Conservation (phyloP, 495 filamentous ascomycete species). For the Aspergillus ostianus region DNA sequence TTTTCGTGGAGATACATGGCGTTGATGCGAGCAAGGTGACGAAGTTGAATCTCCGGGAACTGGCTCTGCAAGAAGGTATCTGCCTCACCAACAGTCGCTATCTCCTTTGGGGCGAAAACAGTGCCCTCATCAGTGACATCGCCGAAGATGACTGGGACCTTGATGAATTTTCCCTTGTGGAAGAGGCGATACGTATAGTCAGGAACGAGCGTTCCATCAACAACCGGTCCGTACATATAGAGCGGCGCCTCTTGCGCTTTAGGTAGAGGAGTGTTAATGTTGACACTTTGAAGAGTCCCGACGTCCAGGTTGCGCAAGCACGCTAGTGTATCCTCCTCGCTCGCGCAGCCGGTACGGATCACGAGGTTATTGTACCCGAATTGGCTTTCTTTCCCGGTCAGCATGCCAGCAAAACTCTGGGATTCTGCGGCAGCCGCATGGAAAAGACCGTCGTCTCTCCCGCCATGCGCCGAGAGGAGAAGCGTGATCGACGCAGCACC, state of each 20-base stretch:
- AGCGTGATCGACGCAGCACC: constrained; percentile 66
- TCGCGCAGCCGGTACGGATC: constrained; percentile 52
- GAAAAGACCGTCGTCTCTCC: constrained; percentile 55
- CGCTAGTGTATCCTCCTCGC: constrained; percentile 45
- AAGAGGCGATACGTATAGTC: constrained; percentile 62
- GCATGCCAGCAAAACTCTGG: constrained; percentile 61
- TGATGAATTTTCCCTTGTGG: constrained; percentile 58
- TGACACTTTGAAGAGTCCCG: constrained; percentile 49
- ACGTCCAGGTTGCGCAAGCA: constrained; percentile 57
- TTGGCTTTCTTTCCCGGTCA: constrained; percentile 58
- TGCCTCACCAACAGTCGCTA: constrained; percentile 44
- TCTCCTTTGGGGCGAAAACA: constrained; percentile 54
- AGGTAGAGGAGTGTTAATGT: constrained; percentile 55
- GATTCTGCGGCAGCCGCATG: constrained; percentile 63
- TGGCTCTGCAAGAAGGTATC: constrained; percentile 59
- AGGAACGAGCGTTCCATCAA: constrained; percentile 58
- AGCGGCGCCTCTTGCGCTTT: constrained; percentile 46
- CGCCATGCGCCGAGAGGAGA: constrained; percentile 64
- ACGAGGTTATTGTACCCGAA: constrained; percentile 64
- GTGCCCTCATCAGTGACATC: constrained; percentile 72
- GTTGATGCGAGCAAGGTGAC: constrained; percentile 56
- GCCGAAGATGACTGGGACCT: constrained; percentile 68
- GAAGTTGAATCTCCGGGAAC: constrained; percentile 54
- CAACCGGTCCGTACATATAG: constrained; percentile 57
- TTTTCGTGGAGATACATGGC: constrained; percentile 53